These are phyloP conservation scores for Monascus ruber DNA, from an alignment of 2,329 filamentous ascomycete genomes.

Conservation along the genomic window DNA sequence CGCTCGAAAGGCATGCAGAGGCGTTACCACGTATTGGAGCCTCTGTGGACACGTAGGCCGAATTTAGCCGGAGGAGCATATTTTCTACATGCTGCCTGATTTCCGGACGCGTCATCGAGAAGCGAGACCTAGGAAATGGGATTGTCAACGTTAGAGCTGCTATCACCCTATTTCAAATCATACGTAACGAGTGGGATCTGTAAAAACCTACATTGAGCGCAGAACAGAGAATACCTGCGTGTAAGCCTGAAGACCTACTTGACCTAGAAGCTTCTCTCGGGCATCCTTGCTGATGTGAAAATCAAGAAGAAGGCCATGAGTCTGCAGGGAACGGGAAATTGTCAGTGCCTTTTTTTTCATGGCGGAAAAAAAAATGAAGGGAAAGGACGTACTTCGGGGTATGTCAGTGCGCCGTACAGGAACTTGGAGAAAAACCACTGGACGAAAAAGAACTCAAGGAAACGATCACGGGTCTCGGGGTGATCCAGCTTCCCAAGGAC, in stretches of 20 bases:
- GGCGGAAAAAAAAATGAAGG: slow-evolving; percentile 1
- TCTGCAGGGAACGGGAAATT: slow-evolving; percentile 39
- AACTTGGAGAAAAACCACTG: slow-evolving; percentile 90
- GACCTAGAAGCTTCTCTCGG: slow-evolving; percentile 59
- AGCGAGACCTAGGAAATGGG: slow-evolving; percentile 26
- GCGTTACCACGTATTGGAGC: slow-evolving; percentile 1
- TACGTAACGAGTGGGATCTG: slow-evolving; percentile 11
- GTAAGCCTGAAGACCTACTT: slow-evolving; percentile 70
- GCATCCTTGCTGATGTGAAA: slow-evolving; percentile 89
- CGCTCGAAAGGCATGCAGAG: slow-evolving; percentile 37
- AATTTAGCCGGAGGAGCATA: slow-evolving; percentile 24
- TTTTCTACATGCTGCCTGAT: slow-evolving; percentile 25
- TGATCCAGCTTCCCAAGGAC: slow-evolving; percentile 65
- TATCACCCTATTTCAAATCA: slow-evolving; percentile 32
- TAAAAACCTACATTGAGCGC: slow-evolving; percentile 50
- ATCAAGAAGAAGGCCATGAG: slow-evolving; percentile 59
- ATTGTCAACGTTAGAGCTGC: slow-evolving; percentile 24
- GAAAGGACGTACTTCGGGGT: slow-evolving; percentile 59
- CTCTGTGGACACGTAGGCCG: slow-evolving; percentile 1
- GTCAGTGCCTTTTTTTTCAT: slow-evolving; percentile 6
- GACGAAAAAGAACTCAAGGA: slow-evolving; percentile 72
- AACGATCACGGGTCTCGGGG: slow-evolving; percentile 58
- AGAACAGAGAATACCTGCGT: slow-evolving; percentile 67
- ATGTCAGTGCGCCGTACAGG: slow-evolving; percentile 69
- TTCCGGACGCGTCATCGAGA: slow-evolving; percentile 21